Conservation (phyloP, 2,329 filamentous ascomycete genomes). For the Botryotinia convoluta region DNA sequence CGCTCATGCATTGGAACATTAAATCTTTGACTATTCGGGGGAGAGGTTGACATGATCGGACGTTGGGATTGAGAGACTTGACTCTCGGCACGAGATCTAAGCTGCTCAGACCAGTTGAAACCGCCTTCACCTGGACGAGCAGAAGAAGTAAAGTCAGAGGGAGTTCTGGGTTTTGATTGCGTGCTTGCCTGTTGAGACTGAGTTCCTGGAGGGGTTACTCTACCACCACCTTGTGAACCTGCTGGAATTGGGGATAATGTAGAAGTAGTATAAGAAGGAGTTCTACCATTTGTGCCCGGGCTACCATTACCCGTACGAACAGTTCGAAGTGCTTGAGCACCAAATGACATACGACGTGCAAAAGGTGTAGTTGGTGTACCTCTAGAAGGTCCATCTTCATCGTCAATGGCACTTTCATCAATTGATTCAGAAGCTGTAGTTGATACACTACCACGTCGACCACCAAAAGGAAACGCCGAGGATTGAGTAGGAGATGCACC, state of each 20-base stretch:
- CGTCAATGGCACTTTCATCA: conserved; percentile 71
- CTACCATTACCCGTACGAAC: conserved; percentile 38
- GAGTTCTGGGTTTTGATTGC: conserved; percentile 53
- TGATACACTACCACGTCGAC: conserved; percentile 66
- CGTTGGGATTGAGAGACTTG: conserved; percentile 56
- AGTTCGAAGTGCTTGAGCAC: conserved; percentile 61
- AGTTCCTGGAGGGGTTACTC: conserved; percentile 30
- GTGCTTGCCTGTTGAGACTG: conserved; percentile 54
- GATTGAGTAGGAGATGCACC: conserved; percentile 63
- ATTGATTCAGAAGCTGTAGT: conserved; percentile 62
- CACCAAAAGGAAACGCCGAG: conserved; percentile 50
- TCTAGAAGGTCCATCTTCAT: conserved; percentile 54
- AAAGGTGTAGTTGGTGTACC: conserved; percentile 71
- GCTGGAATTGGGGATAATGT: conserved; percentile 34
- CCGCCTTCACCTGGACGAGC: conserved; percentile 77
- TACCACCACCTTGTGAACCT: conserved; percentile 30
- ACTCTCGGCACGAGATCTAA: conserved; percentile 87
- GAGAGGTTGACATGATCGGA: conserved; percentile 54
- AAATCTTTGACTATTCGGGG: conserved; percentile 41
- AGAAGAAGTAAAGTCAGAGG: conserved; percentile 62
- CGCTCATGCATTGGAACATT: conserved; percentile 54
- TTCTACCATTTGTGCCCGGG: conserved; percentile 36
- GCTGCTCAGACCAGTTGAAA: conserved; percentile 96
- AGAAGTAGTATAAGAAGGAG: conserved; percentile 34
- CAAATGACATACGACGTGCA: conserved; percentile 84